Percentiles rank a stretch among this genome's conserved stretches.
Evolutionary conservation across 1,284 basidiomycete genomes (phyloP).

Genomic region (Cystobasidium slooffiae): DNA sequence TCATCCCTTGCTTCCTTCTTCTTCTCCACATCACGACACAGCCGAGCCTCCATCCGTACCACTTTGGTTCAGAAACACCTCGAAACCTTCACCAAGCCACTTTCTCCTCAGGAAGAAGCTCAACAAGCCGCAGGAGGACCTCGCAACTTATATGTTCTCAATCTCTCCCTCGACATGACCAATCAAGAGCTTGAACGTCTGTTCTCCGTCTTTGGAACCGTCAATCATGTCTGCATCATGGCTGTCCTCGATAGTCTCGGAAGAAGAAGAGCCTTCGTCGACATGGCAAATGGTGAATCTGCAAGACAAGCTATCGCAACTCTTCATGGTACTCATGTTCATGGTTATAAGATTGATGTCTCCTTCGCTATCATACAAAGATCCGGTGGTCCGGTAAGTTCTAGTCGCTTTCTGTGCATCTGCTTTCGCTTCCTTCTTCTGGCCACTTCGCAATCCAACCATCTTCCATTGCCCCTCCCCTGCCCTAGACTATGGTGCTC

Average conservation of each 20-base stretch:
- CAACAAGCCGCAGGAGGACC: slow-evolving; percentile 40
- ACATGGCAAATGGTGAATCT: slow-evolving; percentile 41
- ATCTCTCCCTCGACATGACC: slow-evolving; percentile 44
- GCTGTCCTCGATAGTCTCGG: slow-evolving; percentile 43
- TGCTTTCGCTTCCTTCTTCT: background rate
- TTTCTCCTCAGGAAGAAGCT: slow-evolving; percentile 34
- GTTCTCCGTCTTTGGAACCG: slow-evolving; percentile 39
- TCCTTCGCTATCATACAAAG: slow-evolving; percentile 43
- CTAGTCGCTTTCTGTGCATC: no score
- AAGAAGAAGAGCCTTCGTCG: slow-evolving; percentile 43
- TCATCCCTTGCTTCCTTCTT: background rate
- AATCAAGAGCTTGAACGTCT: slow-evolving; percentile 38
- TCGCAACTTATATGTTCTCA: slow-evolving; percentile 44
- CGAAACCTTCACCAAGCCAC: slow-evolving; percentile 25
- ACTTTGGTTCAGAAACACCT: slow-evolving; percentile 31
- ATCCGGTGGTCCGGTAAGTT: slow-evolving; percentile 39
- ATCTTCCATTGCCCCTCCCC: background rate
- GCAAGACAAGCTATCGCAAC: slow-evolving; percentile 36
- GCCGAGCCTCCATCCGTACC: slow-evolving; percentile 29
- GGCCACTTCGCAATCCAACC: background rate
- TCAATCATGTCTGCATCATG: slow-evolving; percentile 44
- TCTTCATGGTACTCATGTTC: slow-evolving; percentile 37
- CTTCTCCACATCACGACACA: background rate
- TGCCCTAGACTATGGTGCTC: no score
- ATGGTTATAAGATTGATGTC: slow-evolving; percentile 41